phyloP scores from a whole-genome alignment of 106 monocot genomes.

The Dendrobium catenatum region DNA sequence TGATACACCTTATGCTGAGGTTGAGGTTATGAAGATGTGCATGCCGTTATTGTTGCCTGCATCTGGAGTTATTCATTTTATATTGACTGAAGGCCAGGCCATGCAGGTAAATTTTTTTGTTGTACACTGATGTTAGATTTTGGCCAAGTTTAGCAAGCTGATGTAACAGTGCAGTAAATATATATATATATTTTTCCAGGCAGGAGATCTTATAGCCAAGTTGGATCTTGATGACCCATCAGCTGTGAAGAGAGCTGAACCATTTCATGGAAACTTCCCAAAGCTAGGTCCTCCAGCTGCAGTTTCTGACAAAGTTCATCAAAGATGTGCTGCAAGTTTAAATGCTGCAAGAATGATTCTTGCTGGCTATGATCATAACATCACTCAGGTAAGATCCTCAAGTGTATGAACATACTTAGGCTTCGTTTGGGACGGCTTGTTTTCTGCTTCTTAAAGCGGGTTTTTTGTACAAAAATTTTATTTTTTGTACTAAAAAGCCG shows the following conservation, averaged over 20 bases:
- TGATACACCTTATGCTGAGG: conserved; percentile 88
- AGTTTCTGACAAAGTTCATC: conserved; percentile 95
- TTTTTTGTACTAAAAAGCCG: too few species aligned
- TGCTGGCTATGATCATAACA: conserved; percentile 95
- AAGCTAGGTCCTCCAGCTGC: conserved; percentile 78
- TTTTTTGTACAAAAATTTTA: too few species aligned
- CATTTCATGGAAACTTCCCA: conserved; percentile 71
- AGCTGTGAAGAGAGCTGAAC: conserved; percentile 94
- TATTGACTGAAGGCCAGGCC: conserved; percentile 88
- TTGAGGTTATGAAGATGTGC: conserved; percentile 99
- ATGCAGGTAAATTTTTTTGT: conserved; percentile 60
- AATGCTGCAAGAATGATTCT: conserved; percentile 94
- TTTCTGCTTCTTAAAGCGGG: too few species aligned
- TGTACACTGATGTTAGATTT: not conserved
- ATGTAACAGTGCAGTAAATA: not conserved
- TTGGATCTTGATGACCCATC: conserved; percentile 92
- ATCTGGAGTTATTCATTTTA: conserved; percentile 88
- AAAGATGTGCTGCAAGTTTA: conserved; percentile 69
- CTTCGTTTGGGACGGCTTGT: too few species aligned
- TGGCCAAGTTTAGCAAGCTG: not conserved
- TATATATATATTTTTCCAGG: conserved; percentile 27
- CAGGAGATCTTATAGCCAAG: conserved; percentile 83
- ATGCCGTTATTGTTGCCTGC: conserved; percentile 97
- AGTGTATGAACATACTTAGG: not conserved
- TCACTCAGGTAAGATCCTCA: conserved; percentile 36